phyloP scores from a whole-genome alignment of 768 basidiomycete species.

The Podaxis carcinomalis region DNA sequence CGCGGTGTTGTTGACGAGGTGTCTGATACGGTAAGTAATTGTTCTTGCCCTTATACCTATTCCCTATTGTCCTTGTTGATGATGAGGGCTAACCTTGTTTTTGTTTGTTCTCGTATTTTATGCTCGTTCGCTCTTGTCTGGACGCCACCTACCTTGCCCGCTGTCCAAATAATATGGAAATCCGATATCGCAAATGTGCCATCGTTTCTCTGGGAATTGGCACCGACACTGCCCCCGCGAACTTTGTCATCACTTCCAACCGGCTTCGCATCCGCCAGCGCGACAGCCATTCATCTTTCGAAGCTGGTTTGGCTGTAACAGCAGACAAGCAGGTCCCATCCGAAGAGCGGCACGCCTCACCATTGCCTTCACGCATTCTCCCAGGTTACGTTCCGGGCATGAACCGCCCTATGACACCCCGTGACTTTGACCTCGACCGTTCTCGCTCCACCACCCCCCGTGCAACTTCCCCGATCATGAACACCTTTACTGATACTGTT shows the following conservation, averaged over 20 bases:
- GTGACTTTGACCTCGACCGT: constrained; percentile 62
- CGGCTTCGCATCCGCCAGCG: constrained; percentile 23
- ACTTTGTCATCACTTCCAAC: constrained; percentile 4
- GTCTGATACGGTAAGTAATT: constrained; percentile 26
- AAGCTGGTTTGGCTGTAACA: constrained; percentile 55
- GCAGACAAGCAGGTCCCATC: constrained; percentile 22
- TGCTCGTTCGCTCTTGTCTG: not conserved
- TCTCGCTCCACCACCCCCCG: constrained; percentile 78
- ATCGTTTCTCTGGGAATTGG: not conserved
- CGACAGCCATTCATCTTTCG: constrained; percentile 36
- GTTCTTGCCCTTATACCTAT: not conserved
- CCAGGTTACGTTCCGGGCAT: constrained; percentile 90
- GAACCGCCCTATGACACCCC: constrained; percentile 90
- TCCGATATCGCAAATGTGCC: not conserved
- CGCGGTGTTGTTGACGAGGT: constrained; percentile 32
- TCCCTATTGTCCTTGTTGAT: constrained; percentile 2
- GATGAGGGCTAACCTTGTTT: not conserved
- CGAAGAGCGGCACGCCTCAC: constrained; percentile 53
- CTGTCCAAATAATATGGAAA: not conserved
- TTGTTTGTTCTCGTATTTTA: not conserved
- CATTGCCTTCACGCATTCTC: constrained; percentile 56
- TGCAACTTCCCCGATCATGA: constrained; percentile 59
- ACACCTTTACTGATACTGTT: constrained; percentile 25
- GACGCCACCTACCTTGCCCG: not conserved
- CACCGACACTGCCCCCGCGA: not conserved